Base-by-base conservation (phyloP, 768 basidiomycete species). In the Filobasidium floriforme region DNA sequence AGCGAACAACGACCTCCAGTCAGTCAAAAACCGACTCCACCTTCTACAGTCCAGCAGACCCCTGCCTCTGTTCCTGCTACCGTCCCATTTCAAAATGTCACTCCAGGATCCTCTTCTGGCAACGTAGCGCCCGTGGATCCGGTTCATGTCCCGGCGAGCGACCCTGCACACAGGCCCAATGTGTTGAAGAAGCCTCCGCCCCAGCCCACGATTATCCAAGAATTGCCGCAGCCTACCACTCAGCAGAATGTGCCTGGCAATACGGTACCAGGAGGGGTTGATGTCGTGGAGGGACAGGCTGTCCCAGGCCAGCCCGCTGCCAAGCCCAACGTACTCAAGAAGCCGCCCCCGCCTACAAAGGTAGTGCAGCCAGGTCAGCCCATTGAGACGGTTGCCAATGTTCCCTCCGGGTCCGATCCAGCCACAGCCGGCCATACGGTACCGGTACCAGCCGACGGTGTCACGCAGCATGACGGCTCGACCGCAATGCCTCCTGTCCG, bases 101-200 rank as follows among this genome's bases (percentile, higher is more conserved):
- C 32, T 37, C 32, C 32, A 3, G 32, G 32, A 3, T 9, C 32
- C 4, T 37, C 32, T 37, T 9, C 9, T 9, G 32, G 32, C 32
- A 37, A 37, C 32, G 32, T 3, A 37, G 4, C 46, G 12, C 46
- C 18, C 3, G 12, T 19, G 6, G 46, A 51, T 6, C 46, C 46
- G 46, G 46, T 51, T 22, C 63, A 43, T 40, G 52, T 37, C 41
- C 29, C 15, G 26, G 29, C 37, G 37, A n/a, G 52, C 62, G 24
- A 43, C 10, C 61, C 52, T 37, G 22, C 43, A 59, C 3, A 46
- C 18, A 52, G 55, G 3, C 63, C 63, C 7, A 64, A 59, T 28
- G 63, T 64, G 29, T 37, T 64, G 12, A 64, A 64, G 43, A 64
- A 64, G 52, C 32, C 54, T 19, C 43, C 63, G 7, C 46, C 46